Conservation (phyloP, 2,329 filamentous ascomycete species). For the Aspergillus sp. region DNA sequence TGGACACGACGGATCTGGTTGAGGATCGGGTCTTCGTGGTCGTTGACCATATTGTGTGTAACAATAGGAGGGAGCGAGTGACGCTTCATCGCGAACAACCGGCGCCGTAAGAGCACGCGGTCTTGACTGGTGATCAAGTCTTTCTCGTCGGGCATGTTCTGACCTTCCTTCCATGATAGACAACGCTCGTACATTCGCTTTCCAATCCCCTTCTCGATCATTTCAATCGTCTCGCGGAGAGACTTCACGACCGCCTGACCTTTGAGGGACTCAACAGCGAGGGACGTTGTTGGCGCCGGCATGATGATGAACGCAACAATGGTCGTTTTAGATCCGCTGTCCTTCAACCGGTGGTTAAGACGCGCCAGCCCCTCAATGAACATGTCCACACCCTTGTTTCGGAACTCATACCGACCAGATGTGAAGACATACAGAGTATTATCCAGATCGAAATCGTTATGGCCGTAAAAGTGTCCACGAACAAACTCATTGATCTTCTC, state of each 20-base stretch:
- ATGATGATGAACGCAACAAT: conserved; percentile 98
- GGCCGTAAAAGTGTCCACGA: conserved; percentile 95
- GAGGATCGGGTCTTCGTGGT: conserved; percentile 87
- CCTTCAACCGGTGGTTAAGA: conserved; percentile 90
- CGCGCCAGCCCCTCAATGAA: conserved; percentile 96
- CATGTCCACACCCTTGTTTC: conserved; percentile 99
- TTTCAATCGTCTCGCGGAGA: conserved; percentile 85
- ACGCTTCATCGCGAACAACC: conserved; percentile 96
- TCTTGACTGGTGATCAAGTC: conserved; percentile 91
- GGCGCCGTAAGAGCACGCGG: conserved; percentile 85
- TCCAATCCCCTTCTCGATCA: conserved; percentile 90
- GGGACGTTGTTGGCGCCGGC: conserved; percentile 92
- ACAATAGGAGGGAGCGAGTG: conserved; percentile 89
- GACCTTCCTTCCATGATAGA: conserved; percentile 92
- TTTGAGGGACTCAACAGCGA: conserved; percentile 94
- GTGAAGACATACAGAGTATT: conserved; percentile 99
- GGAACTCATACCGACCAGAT: conserved; percentile 93
- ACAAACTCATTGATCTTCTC: conserved; percentile 99
- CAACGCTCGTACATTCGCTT: conserved; percentile 94
- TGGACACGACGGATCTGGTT: conserved; percentile 96
- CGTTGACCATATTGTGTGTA: conserved; percentile 98
- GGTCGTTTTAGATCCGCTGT: conserved; percentile 82
- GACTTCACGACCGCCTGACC: conserved; percentile 98
- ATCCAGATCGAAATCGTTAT: conserved; percentile 95
- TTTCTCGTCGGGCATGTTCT: conserved; percentile 93